Evolutionary conservation across 2,329 filamentous ascomycete species (phyloP), one percentile per base, ranked within the genome.

Genomic region (Endoconidiophora laricicola): DNA sequence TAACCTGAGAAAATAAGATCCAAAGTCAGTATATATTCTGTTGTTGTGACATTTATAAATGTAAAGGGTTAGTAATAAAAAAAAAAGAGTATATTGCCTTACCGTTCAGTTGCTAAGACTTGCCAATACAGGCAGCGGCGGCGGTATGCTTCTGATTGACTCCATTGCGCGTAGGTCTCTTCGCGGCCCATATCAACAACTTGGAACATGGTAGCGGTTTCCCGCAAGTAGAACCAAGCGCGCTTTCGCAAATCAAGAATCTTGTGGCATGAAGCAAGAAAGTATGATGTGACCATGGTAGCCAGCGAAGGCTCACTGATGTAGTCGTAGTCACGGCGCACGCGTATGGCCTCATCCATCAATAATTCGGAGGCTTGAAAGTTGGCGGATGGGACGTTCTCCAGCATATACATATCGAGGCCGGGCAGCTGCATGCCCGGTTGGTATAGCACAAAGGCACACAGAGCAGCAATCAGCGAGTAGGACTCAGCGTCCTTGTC

Each of bases 191-290:
- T 74, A 48, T 70, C 70, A 24, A 69, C 62, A 57, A 81, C 73
- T 57, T 78, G 71, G 24, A 74, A 70, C 62, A 90, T 69, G 4
- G 83, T 87, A 1, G 78, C 81, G 4, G 82, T 81, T 63, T 91
- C 84, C 23, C 83, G 78, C 7, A 90, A 67, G 60, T 86, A 78
- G 59, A 79, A 87, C 83, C 84, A 90, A 1, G 83, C 83, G 61
- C 79, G 79, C 55, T 83, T 78, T 36, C 42, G 40, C 10, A 48
- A 18, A 3, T 51, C 48, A 24, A 54, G 41, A 23, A 50, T 48
- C 26, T 48, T 50, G 60, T 87, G 81, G 60, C 79, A 70, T 37
- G 76, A 81, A 57, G 85, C 87, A 23, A 90, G 62, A 61, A 90
- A 87, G 63, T 84, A 86, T 49, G 81, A 86, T n/a, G 81, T 86